Conservation (phyloP, 768 basidiomycete species). For the Leccinum arenicola region DNA sequence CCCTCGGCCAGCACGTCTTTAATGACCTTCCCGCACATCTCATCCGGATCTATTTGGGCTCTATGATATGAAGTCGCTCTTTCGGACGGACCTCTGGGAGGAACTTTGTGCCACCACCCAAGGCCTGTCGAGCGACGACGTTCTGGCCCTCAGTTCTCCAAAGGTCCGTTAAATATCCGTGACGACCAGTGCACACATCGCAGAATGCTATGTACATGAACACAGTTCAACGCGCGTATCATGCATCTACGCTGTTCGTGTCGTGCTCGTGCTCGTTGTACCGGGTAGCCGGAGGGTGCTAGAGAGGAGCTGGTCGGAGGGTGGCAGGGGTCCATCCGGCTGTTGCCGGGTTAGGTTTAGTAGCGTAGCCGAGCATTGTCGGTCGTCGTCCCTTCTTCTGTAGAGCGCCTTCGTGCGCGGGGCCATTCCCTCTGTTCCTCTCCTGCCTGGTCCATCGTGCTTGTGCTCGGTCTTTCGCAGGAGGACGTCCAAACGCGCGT, state of each 20-base stretch:
- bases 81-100: constrained; percentile 13
- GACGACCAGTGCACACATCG: no score
- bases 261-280: not conserved
- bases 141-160: constrained; percentile 5
- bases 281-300: no score
- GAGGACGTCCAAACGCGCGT: constrained; percentile 1
- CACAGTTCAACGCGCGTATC: not conserved
- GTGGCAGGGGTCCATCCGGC: no score
- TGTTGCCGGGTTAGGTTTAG: no score
- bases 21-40: constrained; percentile 16
- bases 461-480: not conserved
- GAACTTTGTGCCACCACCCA: not conserved
- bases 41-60: constrained; percentile 5
- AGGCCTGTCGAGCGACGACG: not conserved
- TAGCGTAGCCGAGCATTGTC: no score
- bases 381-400: no score
- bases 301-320: no score
- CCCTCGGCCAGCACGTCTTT: constrained; percentile 10
- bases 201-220: not conserved
- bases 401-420: no score
- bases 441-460: no score
- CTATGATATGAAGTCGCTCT: constrained; percentile 11
- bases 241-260: not conserved
- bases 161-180: not conserved
- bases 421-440: no score